Percentiles rank a stretch among this genome's conserved stretches.
phyloP scores from a whole-genome alignment of 768 basidiomycete genomes.

The Sporobolomyces phaffii region DNA sequence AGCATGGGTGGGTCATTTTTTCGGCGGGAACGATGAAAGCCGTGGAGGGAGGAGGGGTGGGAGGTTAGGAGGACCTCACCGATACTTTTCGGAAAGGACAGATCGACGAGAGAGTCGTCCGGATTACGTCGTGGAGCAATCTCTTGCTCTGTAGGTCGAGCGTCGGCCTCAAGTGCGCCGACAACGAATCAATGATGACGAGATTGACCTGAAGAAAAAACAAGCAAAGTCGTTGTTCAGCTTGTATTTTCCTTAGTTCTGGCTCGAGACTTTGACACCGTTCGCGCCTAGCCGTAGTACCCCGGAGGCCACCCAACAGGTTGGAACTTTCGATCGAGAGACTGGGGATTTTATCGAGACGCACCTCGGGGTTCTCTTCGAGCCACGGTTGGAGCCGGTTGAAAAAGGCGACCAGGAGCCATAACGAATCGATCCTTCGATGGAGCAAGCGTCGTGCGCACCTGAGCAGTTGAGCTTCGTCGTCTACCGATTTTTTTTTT shows the following conservation, averaged over 20 bases:
- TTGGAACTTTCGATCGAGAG: too few species aligned
- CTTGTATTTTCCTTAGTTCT: too few species aligned
- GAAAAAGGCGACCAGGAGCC: conserved; percentile 25
- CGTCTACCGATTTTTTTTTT: conserved; percentile 16
- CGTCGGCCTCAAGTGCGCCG: conserved; percentile 14
- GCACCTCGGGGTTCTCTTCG: conserved; percentile 3
- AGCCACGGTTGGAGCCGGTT: conserved; percentile 13
- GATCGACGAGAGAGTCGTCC: background rate
- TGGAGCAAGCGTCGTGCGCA: conserved; percentile 1
- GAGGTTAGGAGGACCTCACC: background rate
- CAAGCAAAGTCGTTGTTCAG: too few species aligned
- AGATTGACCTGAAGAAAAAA: conserved; percentile 20
- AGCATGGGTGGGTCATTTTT: too few species aligned
- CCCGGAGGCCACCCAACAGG: too few species aligned
- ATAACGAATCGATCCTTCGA: conserved; percentile 25
- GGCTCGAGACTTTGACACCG: too few species aligned
- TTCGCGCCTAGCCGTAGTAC: too few species aligned
- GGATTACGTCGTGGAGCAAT: conserved; percentile 11
- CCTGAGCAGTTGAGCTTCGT: background rate
- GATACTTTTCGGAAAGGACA: background rate
- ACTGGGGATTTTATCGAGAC: too few species aligned
- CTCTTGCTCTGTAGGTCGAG: conserved; percentile 7
- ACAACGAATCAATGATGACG: conserved; percentile 24
- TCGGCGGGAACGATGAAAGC: too few species aligned
- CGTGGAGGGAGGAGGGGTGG: too few species aligned